Evolutionary conservation across 805 yeast species (phyloP).

Genomic region (Ogataea pini): DNA sequence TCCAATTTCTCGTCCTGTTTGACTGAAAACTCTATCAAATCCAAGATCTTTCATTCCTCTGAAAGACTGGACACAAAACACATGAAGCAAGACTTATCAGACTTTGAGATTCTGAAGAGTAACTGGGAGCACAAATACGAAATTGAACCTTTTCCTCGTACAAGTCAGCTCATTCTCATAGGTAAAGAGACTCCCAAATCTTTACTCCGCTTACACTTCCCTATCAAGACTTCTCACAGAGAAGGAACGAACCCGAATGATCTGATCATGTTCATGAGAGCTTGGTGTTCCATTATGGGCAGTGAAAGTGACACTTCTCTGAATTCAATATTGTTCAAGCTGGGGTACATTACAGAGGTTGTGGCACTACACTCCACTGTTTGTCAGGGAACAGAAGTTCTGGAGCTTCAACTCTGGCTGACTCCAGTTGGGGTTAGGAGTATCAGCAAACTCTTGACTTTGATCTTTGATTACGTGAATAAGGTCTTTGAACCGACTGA

Average conservation of each 20-base stretch:
- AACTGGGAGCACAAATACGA: conserved; percentile 27
- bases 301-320: conserved; percentile 59
- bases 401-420: conserved; percentile 52
- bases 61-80: not conserved
- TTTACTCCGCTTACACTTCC: conserved; percentile 46
- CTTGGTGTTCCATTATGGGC: conserved; percentile 64
- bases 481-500: conserved; percentile 17
- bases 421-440: conserved; percentile 48
- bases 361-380: conserved; percentile 38
- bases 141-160: conserved; percentile 26
- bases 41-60: not conserved
- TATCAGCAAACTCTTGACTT: conserved; percentile 35
- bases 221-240: conserved; percentile 14
- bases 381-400: conserved; percentile 19
- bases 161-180: conserved; percentile 40
- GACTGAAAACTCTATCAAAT: not conserved
- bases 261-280: conserved; percentile 34
- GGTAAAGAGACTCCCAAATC: conserved; percentile 35
- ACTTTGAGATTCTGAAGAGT: conserved; percentile 11
- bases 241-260: conserved; percentile 23
- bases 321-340: conserved; percentile 39
- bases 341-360: conserved; percentile 40
- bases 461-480: conserved; percentile 37
- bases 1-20: conserved; percentile 37
- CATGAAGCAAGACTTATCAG: not conserved